phyloP scores from a whole-genome alignment of 495 filamentous ascomycete species.

The Thermothielavioides terrestris region DNA sequence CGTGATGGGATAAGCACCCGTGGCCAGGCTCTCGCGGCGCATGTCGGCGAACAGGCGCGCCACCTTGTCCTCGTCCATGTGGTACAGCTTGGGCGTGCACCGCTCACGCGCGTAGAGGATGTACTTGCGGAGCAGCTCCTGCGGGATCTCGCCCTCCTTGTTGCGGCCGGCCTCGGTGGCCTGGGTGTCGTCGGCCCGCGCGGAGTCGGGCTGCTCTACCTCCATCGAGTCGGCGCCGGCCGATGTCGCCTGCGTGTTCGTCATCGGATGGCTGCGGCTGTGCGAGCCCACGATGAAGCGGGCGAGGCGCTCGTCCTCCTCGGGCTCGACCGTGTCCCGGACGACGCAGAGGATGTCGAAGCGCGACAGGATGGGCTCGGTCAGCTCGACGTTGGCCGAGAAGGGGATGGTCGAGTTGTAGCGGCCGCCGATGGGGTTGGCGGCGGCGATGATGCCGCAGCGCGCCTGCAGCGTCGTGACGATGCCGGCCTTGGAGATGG shows the following conservation, averaged over 20 bases:
- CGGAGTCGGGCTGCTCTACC: slow-evolving; percentile 41
- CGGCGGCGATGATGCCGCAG: slow-evolving; percentile 93
- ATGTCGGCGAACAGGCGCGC: slow-evolving; percentile 93
- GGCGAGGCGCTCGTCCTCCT: slow-evolving; percentile 90
- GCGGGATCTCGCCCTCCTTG: slow-evolving; percentile 73
- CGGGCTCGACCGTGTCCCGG: slow-evolving; percentile 91
- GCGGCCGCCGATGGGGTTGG: slow-evolving; percentile 91
- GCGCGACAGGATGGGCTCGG: slow-evolving; percentile 94
- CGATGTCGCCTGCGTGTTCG: slow-evolving; percentile 24
- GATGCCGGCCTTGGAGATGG: slow-evolving; percentile 97
- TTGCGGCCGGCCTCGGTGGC: slow-evolving; percentile 37
- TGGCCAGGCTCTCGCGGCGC: slow-evolving; percentile 82
- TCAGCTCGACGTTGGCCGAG: slow-evolving; percentile 91
- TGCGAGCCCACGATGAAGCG: slow-evolving; percentile 93
- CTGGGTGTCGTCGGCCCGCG: slow-evolving; percentile 19
- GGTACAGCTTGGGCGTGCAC: slow-evolving; percentile 85
- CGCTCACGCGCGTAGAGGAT: slow-evolving; percentile 92
- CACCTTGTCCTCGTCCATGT: slow-evolving; percentile 97
- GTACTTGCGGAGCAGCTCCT: slow-evolving; percentile 91
- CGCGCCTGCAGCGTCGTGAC: slow-evolving; percentile 97
- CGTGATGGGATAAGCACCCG: slow-evolving; percentile 95
- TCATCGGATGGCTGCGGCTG: slow-evolving; percentile 76
- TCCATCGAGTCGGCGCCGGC: slow-evolving; percentile 52
- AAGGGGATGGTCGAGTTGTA: slow-evolving; percentile 97
- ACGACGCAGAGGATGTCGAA: slow-evolving; percentile 98